phyloP scores from a whole-genome alignment of 148 eudicot genomes.

The Chenopodium quinoa region DNA sequence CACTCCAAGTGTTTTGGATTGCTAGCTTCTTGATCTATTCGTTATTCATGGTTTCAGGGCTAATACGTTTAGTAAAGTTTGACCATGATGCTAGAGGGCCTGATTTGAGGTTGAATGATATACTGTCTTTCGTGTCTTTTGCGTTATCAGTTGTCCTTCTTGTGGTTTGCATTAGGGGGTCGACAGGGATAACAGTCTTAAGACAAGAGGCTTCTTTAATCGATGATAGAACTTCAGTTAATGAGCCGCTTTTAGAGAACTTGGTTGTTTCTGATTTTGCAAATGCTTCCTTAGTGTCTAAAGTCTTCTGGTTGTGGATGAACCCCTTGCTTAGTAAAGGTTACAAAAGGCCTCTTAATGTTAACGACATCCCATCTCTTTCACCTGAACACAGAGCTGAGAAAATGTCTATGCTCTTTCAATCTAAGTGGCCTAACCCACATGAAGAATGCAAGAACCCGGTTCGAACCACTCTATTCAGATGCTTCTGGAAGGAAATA shows the following conservation, averaged over 20 bases:
- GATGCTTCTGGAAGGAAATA: constrained; percentile 80
- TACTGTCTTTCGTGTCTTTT: constrained; percentile 40
- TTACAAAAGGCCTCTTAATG: constrained; percentile 53
- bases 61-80: constrained; percentile 41
- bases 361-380: constrained; percentile 68
- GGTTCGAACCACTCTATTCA: constrained; percentile 58
- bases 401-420: constrained; percentile 62
- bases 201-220: constrained; percentile 22
- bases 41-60: constrained; percentile 49
- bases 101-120: constrained; percentile 48
- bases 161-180: constrained; percentile 46
- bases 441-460: constrained; percentile 70
- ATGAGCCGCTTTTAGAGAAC: constrained; percentile 53
- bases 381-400: constrained; percentile 77
- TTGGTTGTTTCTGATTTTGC: constrained; percentile 55
- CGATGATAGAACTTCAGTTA: constrained; percentile 32
- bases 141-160: constrained; percentile 48
- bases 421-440: constrained; percentile 72
- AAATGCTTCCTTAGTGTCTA: constrained; percentile 61
- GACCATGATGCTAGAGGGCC: constrained; percentile 5
- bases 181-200: constrained; percentile 49
- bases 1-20: constrained; percentile 60
- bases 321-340: constrained; percentile 74
- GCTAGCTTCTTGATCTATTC: constrained; percentile 40
- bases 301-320: constrained; percentile 82